These are phyloP conservation scores for Rhizophora apiculata DNA, from an alignment of 345 rosid genomes.

Conservation along the genomic window DNA sequence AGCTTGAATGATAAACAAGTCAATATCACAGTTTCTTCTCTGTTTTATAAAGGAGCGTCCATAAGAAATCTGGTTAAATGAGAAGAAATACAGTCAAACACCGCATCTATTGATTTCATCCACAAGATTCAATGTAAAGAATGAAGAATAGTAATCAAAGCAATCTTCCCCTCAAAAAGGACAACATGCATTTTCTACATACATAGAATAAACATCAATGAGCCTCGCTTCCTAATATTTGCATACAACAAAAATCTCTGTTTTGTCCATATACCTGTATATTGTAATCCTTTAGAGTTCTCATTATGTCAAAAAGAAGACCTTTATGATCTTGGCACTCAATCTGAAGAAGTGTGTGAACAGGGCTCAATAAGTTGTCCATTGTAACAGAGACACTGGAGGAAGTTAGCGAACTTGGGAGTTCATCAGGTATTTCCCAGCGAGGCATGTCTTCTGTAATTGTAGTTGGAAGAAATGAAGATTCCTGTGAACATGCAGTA, in stretches of 20 bases:
- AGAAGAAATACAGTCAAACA: conserved; percentile 3
- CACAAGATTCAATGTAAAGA: not conserved
- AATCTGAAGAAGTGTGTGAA: conserved; percentile 84
- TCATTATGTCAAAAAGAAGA: conserved; percentile 86
- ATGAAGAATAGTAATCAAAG: not conserved
- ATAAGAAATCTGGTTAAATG: conserved; percentile 63
- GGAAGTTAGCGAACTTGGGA: conserved; percentile 36
- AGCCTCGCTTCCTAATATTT: no score
- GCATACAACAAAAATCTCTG: not conserved
- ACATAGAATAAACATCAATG: not conserved
- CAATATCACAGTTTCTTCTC: conserved; percentile 68
- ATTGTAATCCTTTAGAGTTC: conserved; percentile 90
- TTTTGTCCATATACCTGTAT: conserved; percentile 59
- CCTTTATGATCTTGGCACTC: conserved; percentile 88
- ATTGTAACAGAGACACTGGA: conserved; percentile 50
- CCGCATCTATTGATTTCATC: conserved; percentile 2
- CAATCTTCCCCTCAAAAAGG: no score
- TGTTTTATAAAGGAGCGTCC: conserved; percentile 70
- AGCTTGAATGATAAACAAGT: conserved; percentile 76
- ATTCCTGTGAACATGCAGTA: conserved; percentile 59
- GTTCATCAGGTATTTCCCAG: conserved; percentile 37
- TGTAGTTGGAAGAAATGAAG: conserved; percentile 59
- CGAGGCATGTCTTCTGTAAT: conserved; percentile 56
- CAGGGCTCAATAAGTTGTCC: conserved; percentile 80
- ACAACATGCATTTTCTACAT: not conserved